Base-by-base conservation (phyloP, 2,329 filamentous ascomycete genomes). In the Curvularia sp. region DNA sequence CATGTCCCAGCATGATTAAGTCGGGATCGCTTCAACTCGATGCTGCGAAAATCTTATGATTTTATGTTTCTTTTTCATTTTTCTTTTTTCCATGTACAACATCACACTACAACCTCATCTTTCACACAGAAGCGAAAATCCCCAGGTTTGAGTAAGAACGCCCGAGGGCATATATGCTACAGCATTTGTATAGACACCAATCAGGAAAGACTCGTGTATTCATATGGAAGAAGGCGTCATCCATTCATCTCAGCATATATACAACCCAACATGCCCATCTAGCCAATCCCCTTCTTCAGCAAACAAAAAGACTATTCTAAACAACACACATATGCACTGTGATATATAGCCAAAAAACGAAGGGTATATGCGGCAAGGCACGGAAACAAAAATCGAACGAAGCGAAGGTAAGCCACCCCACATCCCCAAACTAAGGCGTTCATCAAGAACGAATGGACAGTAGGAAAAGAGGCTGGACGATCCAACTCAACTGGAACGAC, bases 11-110 rank as follows among this genome's bases (percentile, higher is more conserved):
- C 48, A 30, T 20, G 31, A 31, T 33, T 3, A 31, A 4, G 22
- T 41, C 5, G 18, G 43, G 22, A 39, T 46, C 55, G 49, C 55
- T 53, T 57, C 55, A 57, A 57, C 55, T 38, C 38, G 42, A 44
- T 44, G 42, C 42, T 28, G 42, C 42, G 9, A 12, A 31, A 44
- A 28, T 44, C 15, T 44, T 44, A 44, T 44, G 42, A 28, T 44
- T 44, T 24, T 28, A 28, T 28, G 13, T 28, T n/a, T 8, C 5
- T 28, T n/a, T 8, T 30, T 30, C 28, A 1, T 30, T 35, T 30
- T 35, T 35, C 13, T 38, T 38, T 38, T 18, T 18, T 38, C n/a
- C 15, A n/a, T 38, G 35, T 38, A 38, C 6, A 18, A 18, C 35
- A 38, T 38, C 13, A n/a, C 7, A 12, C 15, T 7, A 38, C 15